phyloP scores from a whole-genome alignment of 768 basidiomycete genomes.

The Leccinum truebloodii region DNA sequence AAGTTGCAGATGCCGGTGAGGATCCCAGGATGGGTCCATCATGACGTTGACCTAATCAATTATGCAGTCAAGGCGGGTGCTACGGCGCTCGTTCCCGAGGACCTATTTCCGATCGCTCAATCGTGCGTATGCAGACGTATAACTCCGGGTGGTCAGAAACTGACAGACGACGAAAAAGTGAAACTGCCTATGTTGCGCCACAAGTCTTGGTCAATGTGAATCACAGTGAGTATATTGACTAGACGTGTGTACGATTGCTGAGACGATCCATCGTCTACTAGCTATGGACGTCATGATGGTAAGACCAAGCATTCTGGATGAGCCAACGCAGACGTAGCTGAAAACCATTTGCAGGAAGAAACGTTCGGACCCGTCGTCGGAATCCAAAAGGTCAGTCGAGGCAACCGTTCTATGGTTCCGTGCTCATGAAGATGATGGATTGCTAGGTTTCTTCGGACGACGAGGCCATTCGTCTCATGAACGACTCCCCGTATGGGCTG shows the following conservation, averaged over 20 bases:
- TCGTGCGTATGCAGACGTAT: conserved; percentile 45
- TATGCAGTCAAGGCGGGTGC: conserved; percentile 74
- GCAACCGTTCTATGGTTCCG: neutral
- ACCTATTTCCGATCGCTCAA: conserved; percentile 66
- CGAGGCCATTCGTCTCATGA: no score
- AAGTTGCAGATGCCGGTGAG: conserved; percentile 81
- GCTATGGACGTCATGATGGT: conserved; percentile 95
- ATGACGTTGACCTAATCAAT: conserved; percentile 1
- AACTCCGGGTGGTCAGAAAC: neutral
- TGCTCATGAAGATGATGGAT: no score
- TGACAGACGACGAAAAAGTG: conserved; percentile 41
- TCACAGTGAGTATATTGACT: conserved; percentile 60
- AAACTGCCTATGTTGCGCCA: conserved; percentile 85
- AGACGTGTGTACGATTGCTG: conserved; percentile 3
- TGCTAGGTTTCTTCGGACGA: no score
- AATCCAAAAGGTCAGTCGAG: conserved; percentile 74
- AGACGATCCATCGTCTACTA: conserved; percentile 27
- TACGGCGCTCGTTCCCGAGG: conserved; percentile 67
- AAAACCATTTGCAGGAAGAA: conserved; percentile 57
- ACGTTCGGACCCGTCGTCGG: conserved; percentile 94
- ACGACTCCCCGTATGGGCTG: no score
- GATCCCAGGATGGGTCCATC: neutral
- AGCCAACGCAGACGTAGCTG: neutral
- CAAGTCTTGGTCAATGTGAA: conserved; percentile 89
- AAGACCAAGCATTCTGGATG: conserved; percentile 9